Base-by-base conservation (phyloP, 306 rosid genomes). In the Fagus crenata region DNA sequence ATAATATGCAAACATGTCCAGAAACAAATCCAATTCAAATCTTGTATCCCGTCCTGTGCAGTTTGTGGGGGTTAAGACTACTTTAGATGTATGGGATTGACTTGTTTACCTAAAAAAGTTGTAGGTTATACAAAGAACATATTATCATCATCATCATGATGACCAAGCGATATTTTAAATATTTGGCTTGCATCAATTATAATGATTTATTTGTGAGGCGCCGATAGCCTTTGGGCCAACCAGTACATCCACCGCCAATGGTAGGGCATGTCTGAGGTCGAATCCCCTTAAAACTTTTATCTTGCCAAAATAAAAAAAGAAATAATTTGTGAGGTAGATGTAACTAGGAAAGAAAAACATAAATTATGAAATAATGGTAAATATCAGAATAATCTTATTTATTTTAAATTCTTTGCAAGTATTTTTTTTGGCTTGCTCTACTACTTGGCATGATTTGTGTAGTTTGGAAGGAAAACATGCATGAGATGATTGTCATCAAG, bases 391-490 rank as follows among this genome's bases (percentile, higher is more conserved):
- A 58, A 58, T 58, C 14, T 58, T 28, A 32, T 58, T 22, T 58
- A 28, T 58, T 58, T 46, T 31, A 28, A 35, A 58, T 32, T 58
- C 64, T 58, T 58, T 58, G 15, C 64, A 58, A 58, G 64, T 28
- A 28, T 28, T 35, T 58, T 58, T 58, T 7, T 28, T 28, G 51
- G 51, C 51, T 46, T 46, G 51, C 51, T 46, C 51, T 46, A 7
- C 13, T 65, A 15, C 46, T 39, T 79, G 39, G 69, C 72, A 51
- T 73, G 70, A 49, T 79, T 78, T 77, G 31, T 63, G 59, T 75
- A 59, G 42, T 54, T 43, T 58, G 59, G 78, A 73, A 53, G 68
- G 69, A 79, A 39, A 49, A 67, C 77, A 74, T 72, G 71, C 41
- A 31, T 53, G 39, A 14, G 42, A 46, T 63, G 40, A 75, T 59